phyloP scores from a whole-genome alignment of 2,329 filamentous ascomycete species.

The Septoria linicola region DNA sequence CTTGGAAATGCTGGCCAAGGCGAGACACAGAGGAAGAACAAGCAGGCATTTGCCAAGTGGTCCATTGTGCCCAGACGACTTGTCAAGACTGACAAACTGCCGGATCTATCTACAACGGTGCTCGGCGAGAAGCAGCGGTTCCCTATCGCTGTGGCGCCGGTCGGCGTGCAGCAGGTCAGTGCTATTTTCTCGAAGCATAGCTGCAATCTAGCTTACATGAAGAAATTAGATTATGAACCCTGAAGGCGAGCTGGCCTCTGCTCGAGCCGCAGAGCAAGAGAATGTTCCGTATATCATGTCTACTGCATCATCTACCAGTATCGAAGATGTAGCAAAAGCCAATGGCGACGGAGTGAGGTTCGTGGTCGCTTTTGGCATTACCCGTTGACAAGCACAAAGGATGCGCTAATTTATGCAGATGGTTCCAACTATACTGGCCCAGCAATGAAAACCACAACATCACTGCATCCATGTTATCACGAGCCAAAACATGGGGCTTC shows the following conservation, averaged over 20 bases:
- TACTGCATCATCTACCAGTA: constrained; percentile 61
- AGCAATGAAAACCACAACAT: constrained; percentile 62
- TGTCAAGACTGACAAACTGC: constrained; percentile 14
- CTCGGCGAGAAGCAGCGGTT: constrained; percentile 24
- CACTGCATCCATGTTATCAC: constrained; percentile 61
- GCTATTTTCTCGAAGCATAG: no score
- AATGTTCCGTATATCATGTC: constrained; percentile 66
- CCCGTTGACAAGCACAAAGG: no score
- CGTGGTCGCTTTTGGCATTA: no score
- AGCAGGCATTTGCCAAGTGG: constrained; percentile 18
- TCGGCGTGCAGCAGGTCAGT: constrained; percentile 67
- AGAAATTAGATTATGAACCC: constrained; percentile 65
- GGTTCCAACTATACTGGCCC: constrained; percentile 78
- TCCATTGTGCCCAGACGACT: constrained; percentile 22
- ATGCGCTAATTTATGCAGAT: constrained; percentile 47
- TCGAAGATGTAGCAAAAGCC: constrained; percentile 65
- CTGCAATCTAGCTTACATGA: no score
- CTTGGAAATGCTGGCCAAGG: constrained; percentile 37
- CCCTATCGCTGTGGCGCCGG: constrained; percentile 63
- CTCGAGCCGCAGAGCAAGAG: constrained; percentile 59
- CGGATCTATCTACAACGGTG: constrained; percentile 24
- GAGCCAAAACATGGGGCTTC: constrained; percentile 63
- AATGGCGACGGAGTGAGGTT: constrained; percentile 45
- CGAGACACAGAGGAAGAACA: constrained; percentile 35
- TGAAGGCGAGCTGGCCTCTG: constrained; percentile 63